phyloP scores from a whole-genome alignment of 805 yeast species.

The Barnettozyma siamensis region DNA sequence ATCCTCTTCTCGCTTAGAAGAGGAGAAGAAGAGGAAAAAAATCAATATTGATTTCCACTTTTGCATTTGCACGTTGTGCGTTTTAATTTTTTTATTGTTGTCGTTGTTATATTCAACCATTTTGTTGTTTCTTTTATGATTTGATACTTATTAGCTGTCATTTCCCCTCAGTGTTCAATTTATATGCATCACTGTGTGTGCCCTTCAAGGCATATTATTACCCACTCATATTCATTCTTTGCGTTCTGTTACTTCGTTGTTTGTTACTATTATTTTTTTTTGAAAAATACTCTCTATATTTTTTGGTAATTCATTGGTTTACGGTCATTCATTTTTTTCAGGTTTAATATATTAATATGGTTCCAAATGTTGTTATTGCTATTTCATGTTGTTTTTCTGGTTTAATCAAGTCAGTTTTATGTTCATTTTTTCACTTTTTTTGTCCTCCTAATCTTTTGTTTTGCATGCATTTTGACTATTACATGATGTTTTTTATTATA shows the following conservation, averaged over 20 bases:
- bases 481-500: too few species aligned
- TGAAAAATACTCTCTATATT: not conserved
- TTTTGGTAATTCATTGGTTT: conserved; percentile 11
- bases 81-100: not conserved
- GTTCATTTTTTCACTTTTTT: not conserved
- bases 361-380: too few species aligned
- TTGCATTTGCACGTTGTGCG: not conserved
- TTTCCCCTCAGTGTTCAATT: too few species aligned
- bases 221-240: conserved; percentile 6
- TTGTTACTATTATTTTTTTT: conserved; percentile 1
- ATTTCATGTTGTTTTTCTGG: not conserved
- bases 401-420: not conserved
- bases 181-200: too few species aligned
- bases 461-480: too few species aligned
- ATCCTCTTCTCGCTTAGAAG: too few species aligned
- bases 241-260: not conserved
- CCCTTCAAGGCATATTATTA: too few species aligned
- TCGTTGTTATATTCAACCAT: not conserved
- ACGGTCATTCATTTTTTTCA: conserved; percentile 14
- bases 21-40: too few species aligned
- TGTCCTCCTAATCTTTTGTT: too few species aligned
- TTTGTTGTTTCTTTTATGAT: not conserved
- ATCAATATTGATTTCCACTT: too few species aligned
- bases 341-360: conserved; percentile 4
- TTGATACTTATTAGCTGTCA: too few species aligned